Evolutionary conservation across 495 filamentous ascomycete genomes (phyloP).

Genomic region (Margaritispora aquatica): DNA sequence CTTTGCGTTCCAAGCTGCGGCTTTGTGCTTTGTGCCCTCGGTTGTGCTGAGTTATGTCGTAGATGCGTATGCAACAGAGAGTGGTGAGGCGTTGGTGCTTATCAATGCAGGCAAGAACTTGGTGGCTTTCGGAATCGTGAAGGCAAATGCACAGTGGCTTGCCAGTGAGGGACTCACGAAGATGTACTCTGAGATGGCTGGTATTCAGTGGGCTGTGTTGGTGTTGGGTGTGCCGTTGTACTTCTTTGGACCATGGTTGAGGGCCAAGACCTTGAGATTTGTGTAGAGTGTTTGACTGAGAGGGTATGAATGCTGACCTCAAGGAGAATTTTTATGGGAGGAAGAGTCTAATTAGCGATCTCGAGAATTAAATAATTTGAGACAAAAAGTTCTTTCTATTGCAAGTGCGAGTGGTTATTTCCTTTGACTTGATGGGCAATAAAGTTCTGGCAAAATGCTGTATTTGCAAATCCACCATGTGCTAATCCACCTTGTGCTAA

Average conservation of each 20-base stretch:
- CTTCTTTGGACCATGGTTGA: slow-evolving; percentile 27
- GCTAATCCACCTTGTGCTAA: no score
- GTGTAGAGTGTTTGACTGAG: not conserved
- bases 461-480: no score
- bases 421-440: no score
- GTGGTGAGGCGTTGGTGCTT: slow-evolving; percentile 34
- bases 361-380: no score
- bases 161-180: slow-evolving; percentile 27
- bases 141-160: slow-evolving; percentile 27
- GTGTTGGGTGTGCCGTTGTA: slow-evolving; percentile 30
- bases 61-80: slow-evolving; percentile 42
- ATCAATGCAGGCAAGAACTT: slow-evolving; percentile 38
- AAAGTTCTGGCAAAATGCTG: no score
- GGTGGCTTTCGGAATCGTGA: slow-evolving; percentile 33
- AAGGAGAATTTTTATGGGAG: no score
- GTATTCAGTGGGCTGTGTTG: slow-evolving; percentile 32
- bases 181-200: slow-evolving; percentile 36
- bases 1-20: slow-evolving; percentile 45
- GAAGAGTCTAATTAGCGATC: no score
- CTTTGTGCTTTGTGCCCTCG: slow-evolving; percentile 43
- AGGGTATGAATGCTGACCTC: not conserved
- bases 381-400: no score
- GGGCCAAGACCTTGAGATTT: slow-evolving; percentile 3
- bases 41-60: slow-evolving; percentile 48
- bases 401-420: no score